These are phyloP conservation scores for Casaregolazyma lundiana DNA, from an alignment of 1,139 yeast species.

Conservation along the genomic window DNA sequence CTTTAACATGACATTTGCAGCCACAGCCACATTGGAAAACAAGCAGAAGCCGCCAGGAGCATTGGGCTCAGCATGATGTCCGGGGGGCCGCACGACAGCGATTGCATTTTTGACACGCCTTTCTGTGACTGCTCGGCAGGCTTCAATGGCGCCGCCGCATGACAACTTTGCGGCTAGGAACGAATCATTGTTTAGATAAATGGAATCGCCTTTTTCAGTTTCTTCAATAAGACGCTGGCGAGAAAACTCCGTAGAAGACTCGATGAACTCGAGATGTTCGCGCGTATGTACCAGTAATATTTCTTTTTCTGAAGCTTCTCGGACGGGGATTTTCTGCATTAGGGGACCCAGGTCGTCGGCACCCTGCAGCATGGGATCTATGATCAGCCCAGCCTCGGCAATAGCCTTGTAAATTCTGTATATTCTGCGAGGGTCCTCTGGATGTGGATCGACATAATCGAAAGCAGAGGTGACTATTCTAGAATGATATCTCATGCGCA, in stretches of 20 bases:
- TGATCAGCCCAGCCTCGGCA: slow-evolving; percentile 89
- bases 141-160: slow-evolving; percentile 97
- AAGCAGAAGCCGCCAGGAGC: slow-evolving; percentile 96
- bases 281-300: slow-evolving; percentile 80
- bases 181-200: slow-evolving; percentile 91
- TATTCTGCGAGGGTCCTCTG: slow-evolving; percentile 96
- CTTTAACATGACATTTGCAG: slow-evolving; percentile 79
- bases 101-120: slow-evolving; percentile 86
- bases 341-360: slow-evolving; percentile 78
- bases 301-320: slow-evolving; percentile 87
- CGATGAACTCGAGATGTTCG: slow-evolving; percentile 71
- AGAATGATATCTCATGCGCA: slow-evolving; percentile 95
- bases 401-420: slow-evolving; percentile 87
- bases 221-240: slow-evolving; percentile 74
- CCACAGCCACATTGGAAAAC: slow-evolving; percentile 95
- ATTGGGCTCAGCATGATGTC: slow-evolving; percentile 98
- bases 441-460: slow-evolving; percentile 97
- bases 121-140: slow-evolving; percentile 92
- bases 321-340: slow-evolving; percentile 82
- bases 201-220: slow-evolving; percentile 91
- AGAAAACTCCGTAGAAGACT: slow-evolving; percentile 72
- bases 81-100: slow-evolving; percentile 97
- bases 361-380: slow-evolving; percentile 77
- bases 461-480: slow-evolving; percentile 86
- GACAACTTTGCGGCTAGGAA: slow-evolving; percentile 81